Evolutionary conservation across 176 grass and related monocot species (phyloP).

Genomic region (Carex littledalei): DNA sequence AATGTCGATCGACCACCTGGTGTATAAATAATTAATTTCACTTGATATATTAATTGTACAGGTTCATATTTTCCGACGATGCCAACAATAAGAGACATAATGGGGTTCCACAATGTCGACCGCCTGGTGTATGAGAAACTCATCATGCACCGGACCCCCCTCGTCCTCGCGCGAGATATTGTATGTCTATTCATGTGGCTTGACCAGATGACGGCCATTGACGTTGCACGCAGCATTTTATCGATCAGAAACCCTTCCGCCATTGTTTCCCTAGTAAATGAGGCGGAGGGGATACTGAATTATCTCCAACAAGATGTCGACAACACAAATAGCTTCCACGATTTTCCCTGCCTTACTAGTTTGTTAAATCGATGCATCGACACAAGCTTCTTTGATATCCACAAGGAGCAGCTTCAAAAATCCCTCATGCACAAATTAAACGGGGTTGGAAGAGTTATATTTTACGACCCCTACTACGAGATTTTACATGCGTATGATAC

Average conservation of each 20-base stretch:
- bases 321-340: neutral
- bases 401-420: neutral
- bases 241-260: neutral
- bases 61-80: neutral
- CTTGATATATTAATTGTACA: too few relatives aligned
- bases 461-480: neutral
- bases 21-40: too few relatives aligned
- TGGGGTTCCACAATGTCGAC: conserved; percentile 4
- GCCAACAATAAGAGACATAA: conserved; percentile 12
- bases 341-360: neutral
- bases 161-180: neutral
- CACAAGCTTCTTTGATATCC: neutral
- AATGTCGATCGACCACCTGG: too few relatives aligned
- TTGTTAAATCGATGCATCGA: neutral
- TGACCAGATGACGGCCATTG: neutral
- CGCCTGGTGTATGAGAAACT: conserved; percentile 14
- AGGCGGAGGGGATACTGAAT: neutral
- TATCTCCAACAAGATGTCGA: neutral
- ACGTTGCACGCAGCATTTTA: neutral
- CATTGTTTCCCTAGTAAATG: neutral
- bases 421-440: neutral
- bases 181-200: conserved; percentile 13
- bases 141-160: neutral
- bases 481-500: conserved; percentile 1
- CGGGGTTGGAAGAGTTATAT: conserved; percentile 6